Percentiles rank a stretch among this genome's conserved stretches.
phyloP scores from a whole-genome alignment of 257 asterid genomes.

The Solanum etuberosum region DNA sequence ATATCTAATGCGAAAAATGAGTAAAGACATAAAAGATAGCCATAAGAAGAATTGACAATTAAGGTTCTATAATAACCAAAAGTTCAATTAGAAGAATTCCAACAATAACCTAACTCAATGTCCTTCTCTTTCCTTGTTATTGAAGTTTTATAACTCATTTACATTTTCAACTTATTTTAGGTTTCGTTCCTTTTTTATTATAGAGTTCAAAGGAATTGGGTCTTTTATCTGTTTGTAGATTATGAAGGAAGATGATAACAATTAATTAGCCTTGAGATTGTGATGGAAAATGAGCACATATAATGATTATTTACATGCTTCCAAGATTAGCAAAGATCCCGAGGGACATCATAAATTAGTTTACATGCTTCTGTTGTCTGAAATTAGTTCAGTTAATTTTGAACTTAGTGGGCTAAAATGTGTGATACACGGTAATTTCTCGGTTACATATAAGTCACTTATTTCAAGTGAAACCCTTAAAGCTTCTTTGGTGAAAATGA shows the following conservation, averaged over 20 bases:
- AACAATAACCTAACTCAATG: too few relatives aligned
- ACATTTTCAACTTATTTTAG: too few relatives aligned
- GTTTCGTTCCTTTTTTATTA: neutral
- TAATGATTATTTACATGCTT: neutral
- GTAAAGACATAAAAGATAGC: too few relatives aligned
- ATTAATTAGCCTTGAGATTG: constrained; percentile 96
- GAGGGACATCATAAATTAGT: constrained; percentile 66
- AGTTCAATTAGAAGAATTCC: too few relatives aligned
- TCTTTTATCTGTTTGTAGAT: constrained; percentile 24
- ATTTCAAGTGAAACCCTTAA: neutral
- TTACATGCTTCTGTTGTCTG: neutral
- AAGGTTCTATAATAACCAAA: too few relatives aligned
- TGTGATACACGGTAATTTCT: neutral
- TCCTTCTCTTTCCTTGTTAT: too few relatives aligned
- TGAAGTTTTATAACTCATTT: too few relatives aligned
- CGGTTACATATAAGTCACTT: neutral
- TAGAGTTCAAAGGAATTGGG: neutral
- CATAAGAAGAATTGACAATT: too few relatives aligned
- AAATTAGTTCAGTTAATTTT: neutral
- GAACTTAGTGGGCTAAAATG: neutral
- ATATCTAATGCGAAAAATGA: too few relatives aligned
- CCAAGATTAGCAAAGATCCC: constrained; percentile 78
- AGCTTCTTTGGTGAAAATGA: too few relatives aligned
- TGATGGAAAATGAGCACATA: constrained; percentile 91
- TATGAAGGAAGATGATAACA: constrained; percentile 95